These are phyloP conservation scores for Hymenoscyphus fraxineus DNA, from an alignment of 2,329 filamentous ascomycete species.

Conservation along the genomic window DNA sequence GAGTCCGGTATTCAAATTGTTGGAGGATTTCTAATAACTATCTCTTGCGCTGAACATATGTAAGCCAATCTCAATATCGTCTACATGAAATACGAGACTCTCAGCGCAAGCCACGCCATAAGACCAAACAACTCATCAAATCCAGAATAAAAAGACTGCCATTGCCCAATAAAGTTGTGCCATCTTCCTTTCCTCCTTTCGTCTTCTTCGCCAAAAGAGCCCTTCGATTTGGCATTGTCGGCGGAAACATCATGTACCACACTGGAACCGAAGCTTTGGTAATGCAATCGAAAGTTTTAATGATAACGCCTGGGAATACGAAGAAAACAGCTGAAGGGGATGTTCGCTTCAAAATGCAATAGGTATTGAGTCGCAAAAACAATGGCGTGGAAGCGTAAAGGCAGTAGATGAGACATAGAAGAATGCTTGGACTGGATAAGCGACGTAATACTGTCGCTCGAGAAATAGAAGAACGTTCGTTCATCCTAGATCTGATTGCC, in stretches of 20 bases:
- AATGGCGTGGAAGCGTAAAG: background rate
- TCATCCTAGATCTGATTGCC: background rate
- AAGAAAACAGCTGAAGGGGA: background rate
- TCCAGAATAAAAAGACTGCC: background rate
- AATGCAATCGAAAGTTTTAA: background rate
- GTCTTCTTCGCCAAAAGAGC: background rate
- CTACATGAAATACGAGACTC: background rate
- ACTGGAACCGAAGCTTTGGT: background rate
- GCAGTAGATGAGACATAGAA: background rate
- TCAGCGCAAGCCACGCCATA: background rate
- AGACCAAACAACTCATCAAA: background rate
- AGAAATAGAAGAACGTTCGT: background rate
- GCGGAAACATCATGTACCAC: conserved; percentile 1
- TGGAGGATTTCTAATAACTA: background rate
- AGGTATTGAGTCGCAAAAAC: background rate
- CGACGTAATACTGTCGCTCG: background rate
- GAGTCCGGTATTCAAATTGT: background rate
- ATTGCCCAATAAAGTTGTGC: background rate
- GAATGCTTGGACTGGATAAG: background rate
- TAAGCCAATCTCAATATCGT: background rate
- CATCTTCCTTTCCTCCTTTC: background rate
- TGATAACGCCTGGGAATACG: background rate
- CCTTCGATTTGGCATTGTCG: background rate
- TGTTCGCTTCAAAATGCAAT: background rate
- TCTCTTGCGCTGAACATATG: background rate